A percentile compares a stretch with the other conserved stretches of the same genome.
phyloP scores from a whole-genome alignment of 2,329 filamentous ascomycete genomes.

The Fusarium sulawesiense region DNA sequence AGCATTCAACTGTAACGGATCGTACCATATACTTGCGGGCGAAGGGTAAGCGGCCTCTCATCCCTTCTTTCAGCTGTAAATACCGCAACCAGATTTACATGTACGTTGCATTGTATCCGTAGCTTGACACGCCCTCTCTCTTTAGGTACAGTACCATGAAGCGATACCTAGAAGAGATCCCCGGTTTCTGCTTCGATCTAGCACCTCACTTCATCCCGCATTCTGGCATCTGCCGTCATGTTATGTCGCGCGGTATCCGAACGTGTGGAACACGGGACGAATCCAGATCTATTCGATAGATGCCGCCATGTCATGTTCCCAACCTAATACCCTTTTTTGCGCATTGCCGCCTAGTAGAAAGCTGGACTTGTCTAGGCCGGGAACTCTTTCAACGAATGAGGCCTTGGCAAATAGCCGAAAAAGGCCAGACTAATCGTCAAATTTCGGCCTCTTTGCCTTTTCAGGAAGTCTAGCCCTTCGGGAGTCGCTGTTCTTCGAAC shows the following conservation, averaged over 20 bases:
- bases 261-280: not conserved
- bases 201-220: not conserved
- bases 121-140: not conserved
- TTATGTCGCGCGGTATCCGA: not conserved
- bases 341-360: not conserved
- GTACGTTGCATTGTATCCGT: too few species aligned
- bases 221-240: not conserved
- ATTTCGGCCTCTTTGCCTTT: not conserved
- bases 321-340: not conserved
- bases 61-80: not conserved
- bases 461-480: not conserved
- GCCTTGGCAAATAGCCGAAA: not conserved
- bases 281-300: not conserved
- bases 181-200: not conserved
- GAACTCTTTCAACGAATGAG: not conserved
- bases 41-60: not conserved
- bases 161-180: not conserved
- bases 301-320: not conserved
- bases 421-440: not conserved
- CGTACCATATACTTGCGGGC: not conserved
- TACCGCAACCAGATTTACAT: not conserved
- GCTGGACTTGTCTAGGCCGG: not conserved
- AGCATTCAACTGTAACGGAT: not conserved
- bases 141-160: not conserved
- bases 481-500: not conserved